phyloP scores from a whole-genome alignment of 106 monocot genomes.

The Dactylorhiza incarnata region DNA sequence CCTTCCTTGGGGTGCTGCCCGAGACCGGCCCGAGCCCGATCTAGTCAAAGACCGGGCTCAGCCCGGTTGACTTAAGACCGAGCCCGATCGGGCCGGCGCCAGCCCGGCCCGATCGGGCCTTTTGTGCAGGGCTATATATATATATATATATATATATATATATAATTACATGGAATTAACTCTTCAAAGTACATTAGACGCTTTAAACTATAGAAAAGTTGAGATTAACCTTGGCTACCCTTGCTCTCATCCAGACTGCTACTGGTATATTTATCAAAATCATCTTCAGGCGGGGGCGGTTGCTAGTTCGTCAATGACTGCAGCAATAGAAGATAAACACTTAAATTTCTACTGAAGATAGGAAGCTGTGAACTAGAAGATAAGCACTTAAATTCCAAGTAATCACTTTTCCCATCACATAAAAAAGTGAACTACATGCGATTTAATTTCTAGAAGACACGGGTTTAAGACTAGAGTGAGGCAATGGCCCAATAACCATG shows the following conservation, averaged over 20 bases:
- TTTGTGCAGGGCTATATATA: no score
- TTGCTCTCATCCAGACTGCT: slow-evolving; percentile 74
- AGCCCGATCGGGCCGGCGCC: no score
- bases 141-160: no score
- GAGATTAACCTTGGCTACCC: slow-evolving; percentile 57
- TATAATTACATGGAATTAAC: no score
- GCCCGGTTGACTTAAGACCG: no score
- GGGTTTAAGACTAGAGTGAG: neutral
- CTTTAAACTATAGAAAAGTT: neutral
- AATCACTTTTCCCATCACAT: neutral
- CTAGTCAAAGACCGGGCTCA: no score
- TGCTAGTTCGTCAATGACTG: slow-evolving; percentile 84
- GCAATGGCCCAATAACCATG: neutral
- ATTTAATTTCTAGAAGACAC: no score
- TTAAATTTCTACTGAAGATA: neutral
- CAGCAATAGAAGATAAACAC: slow-evolving; percentile 8
- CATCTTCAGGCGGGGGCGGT: slow-evolving; percentile 54
- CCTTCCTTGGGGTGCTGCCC: no score
- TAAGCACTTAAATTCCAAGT: neutral
- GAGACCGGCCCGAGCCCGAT: no score
- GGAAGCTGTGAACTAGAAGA: neutral
- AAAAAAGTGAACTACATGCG: no score
- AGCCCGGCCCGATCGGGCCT: no score
- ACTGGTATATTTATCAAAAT: slow-evolving; percentile 42
- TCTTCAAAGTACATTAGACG: no score